Base-by-base conservation (phyloP, 192 early-diverging fungal genomes). In the Chytriomyces sp. region DNA sequence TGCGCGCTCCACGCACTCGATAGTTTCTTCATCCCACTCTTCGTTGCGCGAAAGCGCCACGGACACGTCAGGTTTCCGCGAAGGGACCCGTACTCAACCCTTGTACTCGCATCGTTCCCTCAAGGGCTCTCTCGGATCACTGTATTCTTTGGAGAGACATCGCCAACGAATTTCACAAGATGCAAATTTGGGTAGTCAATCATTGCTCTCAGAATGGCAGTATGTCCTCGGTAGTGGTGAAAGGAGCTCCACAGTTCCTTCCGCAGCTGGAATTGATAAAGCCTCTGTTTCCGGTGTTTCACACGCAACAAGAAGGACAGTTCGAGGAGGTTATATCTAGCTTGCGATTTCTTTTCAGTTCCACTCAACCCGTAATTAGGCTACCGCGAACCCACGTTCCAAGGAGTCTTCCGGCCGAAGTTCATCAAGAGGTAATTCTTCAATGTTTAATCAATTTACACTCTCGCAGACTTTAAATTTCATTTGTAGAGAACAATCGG, bases 401-500 rank as follows among this genome's bases (percentile, higher is more conserved):
- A 68, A 34, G 73, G 73, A 59, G 67, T 74, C 5, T 74, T 74
- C 56, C 28, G 62, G 41, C 55, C 73, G 4, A 74, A 64, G 38
- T 73, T 63, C 39, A 59, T 64, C 62, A 74, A 74, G 38, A 74
- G 64, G 73, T 73, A 25, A 12, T n/a, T 37, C 26, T 59, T 66
- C 12, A 14, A 67, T 60, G 19, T 26, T 55, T 63, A 40, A 53
- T 14, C 19, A 36, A 31, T 36, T 52, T 52, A n/a, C 12, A 6
- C 26, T 49, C 22, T n/a, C 14, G 44, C 39, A 36, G 49, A 38
- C 14, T 52, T 32, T 39, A 19, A 33, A 10, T 5, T 38, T 60
- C 17, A 10, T 25, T 34, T 39, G 30, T 14, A 86, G 77, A 60
- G 79, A 80, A 40, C 32, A 38, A 4, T 72, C 77, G 2, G 85